Base-by-base conservation (phyloP, 441 rosid genomes). In the Eruca vesicaria region DNA sequence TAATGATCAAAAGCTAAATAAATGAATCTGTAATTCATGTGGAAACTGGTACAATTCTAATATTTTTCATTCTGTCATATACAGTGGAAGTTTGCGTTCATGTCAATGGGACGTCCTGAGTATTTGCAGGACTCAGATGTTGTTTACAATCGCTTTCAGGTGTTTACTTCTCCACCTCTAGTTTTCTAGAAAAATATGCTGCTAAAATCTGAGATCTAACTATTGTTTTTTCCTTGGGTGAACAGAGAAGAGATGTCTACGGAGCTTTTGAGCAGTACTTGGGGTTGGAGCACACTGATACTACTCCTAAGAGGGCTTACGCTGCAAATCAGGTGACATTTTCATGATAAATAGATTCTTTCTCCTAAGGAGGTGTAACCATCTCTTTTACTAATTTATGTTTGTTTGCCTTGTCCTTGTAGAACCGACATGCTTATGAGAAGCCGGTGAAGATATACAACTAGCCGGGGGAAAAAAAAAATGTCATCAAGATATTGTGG, bases 211-310 rank as follows among this genome's bases (percentile, higher is more conserved):
- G 33, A 60, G 43, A 19, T 20, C 36, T 64, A 11, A 21, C 29
- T 56, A 29, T 23, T 38, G 14, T 8, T 5, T 43, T 2, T 15
- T 0, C 8, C 16, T 11, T 14, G 56, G 67, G 69, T 29, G 18
- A 67, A 43, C 77, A 87, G 90, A 83, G 88, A 76, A 85, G 89
- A 71, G 91, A 84, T 70, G 55, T 48, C 1, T 82, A 87, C 69
- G 89, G 94, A 77, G 89, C 88, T 66, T 87, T 85, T 86, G 91
- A 87, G 82, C 91, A 87, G 80, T 87, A 89, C 72, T 88, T 89
- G 7, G 91, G 94, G 41, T 69, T 89, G 77, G 94, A 89, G 35
- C 94, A 89, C 58, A 55, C 89, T 29, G 91, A 87, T 78, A 89
- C 82, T 71, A 65, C 77, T 38, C 90, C 91, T 28, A 87, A 83